Percentiles rank a stretch among this genome's conserved stretches.
phyloP scores from a whole-genome alignment of 148 eudicot species.

The Rhododendron williamsianum region DNA sequence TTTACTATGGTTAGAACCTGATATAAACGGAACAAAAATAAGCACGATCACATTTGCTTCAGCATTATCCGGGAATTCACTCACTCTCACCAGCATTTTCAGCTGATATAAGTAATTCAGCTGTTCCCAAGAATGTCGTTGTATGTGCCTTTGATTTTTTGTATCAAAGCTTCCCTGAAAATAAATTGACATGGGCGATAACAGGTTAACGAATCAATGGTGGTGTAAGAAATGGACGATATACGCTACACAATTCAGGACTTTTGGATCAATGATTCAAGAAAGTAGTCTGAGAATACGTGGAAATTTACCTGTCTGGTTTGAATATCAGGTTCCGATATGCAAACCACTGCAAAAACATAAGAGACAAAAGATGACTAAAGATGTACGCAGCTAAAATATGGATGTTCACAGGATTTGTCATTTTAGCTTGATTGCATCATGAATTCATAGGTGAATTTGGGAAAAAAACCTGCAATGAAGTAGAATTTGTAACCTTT shows the following conservation, averaged over 20 bases:
- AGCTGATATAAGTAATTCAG: constrained; percentile 16
- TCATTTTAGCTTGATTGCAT: not conserved
- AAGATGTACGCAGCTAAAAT: not conserved
- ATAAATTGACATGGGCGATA: not conserved
- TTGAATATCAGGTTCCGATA: constrained; percentile 66
- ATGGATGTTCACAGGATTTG: not conserved
- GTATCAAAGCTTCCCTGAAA: constrained; percentile 69
- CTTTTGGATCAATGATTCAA: not conserved
- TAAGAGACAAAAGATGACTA: not conserved
- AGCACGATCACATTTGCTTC: constrained; percentile 1
- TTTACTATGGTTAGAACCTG: constrained; percentile 24
- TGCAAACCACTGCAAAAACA: constrained; percentile 74
- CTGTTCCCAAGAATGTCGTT: constrained; percentile 67
- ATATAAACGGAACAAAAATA: constrained; percentile 14
- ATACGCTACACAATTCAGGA: no score
- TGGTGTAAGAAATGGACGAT: not conserved
- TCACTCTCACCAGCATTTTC: constrained; percentile 17
- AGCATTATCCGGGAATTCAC: constrained; percentile 16
- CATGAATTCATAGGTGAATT: not conserved
- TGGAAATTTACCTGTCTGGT: constrained; percentile 62
- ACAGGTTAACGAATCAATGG: not conserved
- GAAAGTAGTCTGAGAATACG: not conserved
- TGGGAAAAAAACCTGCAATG: not conserved
- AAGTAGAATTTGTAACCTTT: not conserved
- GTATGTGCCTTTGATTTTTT: constrained; percentile 59